These are phyloP conservation scores for Saccharomycopsis amapae DNA, from an alignment of 805 yeast species.

Conservation along the genomic window DNA sequence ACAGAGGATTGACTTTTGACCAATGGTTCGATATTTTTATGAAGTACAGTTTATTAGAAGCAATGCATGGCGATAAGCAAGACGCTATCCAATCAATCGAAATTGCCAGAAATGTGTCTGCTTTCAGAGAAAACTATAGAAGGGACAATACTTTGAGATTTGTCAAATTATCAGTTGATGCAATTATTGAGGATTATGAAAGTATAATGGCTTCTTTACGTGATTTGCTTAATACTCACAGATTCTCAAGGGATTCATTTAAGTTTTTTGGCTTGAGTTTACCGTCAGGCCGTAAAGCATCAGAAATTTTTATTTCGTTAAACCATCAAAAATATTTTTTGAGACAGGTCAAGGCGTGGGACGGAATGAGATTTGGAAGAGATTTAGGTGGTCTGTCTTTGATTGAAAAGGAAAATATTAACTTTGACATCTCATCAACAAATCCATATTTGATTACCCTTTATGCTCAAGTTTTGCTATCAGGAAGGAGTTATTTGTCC, in stretches of 20 bases:
- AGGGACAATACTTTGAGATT: conserved; percentile 55
- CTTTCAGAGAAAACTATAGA: conserved; percentile 60
- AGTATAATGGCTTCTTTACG: conserved; percentile 55
- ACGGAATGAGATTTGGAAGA: conserved; percentile 49
- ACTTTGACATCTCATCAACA: conserved; percentile 24
- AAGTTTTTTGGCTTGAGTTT: conserved; percentile 63
- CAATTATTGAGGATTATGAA: conserved; percentile 42
- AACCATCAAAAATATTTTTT: conserved; percentile 86
- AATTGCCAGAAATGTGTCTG: conserved; percentile 69
- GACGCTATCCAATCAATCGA: conserved; percentile 66
- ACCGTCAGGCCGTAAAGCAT: conserved; percentile 50
- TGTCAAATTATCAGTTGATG: conserved; percentile 58
- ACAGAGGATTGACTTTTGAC: conserved; percentile 69
- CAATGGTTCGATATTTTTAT: conserved; percentile 83
- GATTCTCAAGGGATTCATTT: conserved; percentile 64
- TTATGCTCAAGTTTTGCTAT: conserved; percentile 73
- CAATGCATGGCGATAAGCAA: conserved; percentile 49
- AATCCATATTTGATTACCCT: conserved; percentile 67
- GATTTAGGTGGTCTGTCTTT: conserved; percentile 75
- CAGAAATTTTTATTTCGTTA: conserved; percentile 60
- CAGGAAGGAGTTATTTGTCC: conserved; percentile 77
- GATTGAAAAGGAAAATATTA: conserved; percentile 27
- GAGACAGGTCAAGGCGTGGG: conserved; percentile 86
- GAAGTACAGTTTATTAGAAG: conserved; percentile 64
- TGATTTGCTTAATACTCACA: conserved; percentile 55